A percentile compares a stretch with the other conserved stretches of the same genome.
Evolutionary conservation across 768 basidiomycete species (phyloP).

Genomic region (Phanerochaete sordida): DNA sequence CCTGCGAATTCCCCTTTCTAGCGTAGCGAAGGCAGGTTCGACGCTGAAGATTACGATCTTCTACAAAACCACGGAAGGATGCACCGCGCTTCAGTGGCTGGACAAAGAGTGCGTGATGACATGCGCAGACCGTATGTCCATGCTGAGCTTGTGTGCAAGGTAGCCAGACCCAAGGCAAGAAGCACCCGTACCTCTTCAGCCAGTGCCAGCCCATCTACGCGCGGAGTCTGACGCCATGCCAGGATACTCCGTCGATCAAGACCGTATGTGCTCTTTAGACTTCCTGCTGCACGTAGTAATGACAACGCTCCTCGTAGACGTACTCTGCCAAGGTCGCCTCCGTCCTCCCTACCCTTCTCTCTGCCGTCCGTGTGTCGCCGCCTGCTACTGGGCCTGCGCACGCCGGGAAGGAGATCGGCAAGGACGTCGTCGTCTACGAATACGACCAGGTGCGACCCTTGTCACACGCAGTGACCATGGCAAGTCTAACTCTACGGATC

Average conservation of each 20-base stretch:
- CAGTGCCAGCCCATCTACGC: conserved; percentile 94
- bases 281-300: too few species aligned
- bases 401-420: conserved; percentile 69
- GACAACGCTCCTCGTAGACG: conserved; percentile 41
- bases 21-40: conserved; percentile 39
- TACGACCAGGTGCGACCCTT: conserved; percentile 72
- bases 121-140: background rate
- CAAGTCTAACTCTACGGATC: background rate
- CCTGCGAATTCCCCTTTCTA: conserved; percentile 54
- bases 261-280: conserved; percentile 53
- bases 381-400: conserved; percentile 66
- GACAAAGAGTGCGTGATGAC: conserved; percentile 57
- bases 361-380: conserved; percentile 78
- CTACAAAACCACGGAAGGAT: conserved; percentile 72
- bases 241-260: conserved; percentile 90
- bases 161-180: conserved; percentile 84
- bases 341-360: conserved; percentile 82
- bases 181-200: conserved; percentile 84
- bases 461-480: background rate
- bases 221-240: conserved; percentile 72
- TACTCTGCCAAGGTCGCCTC: conserved; percentile 79
- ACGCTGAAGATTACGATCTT: conserved; percentile 45
- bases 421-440: conserved; percentile 67
- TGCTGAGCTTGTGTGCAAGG: background rate
- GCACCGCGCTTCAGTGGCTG: conserved; percentile 86